phyloP scores from a whole-genome alignment of 2,329 filamentous ascomycete genomes.

The Chalaropsis thielavioides region DNA sequence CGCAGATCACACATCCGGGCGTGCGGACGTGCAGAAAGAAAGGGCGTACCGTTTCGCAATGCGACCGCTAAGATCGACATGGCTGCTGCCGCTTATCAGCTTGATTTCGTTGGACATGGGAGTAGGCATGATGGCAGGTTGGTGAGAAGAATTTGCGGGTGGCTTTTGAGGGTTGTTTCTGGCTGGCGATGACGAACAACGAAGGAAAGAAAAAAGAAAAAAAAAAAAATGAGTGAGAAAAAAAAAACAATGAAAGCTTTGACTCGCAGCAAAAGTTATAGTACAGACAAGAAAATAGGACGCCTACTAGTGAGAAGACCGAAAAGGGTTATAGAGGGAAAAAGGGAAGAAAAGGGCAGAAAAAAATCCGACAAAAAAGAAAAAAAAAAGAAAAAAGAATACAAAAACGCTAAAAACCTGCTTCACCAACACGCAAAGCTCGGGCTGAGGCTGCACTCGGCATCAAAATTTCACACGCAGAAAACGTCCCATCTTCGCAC shows the following conservation, averaged over 20 bases:
- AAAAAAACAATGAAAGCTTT: conserved; percentile 3
- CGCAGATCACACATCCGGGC: conserved; percentile 1
- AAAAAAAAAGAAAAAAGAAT: not conserved
- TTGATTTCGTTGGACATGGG: conserved; percentile 40
- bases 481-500: too few species aligned
- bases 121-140: conserved; percentile 18
- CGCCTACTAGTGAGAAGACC: not conserved
- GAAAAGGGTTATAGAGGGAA: not conserved
- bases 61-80: conserved; percentile 34
- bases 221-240: not conserved
- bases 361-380: not conserved
- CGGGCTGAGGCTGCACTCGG: not conserved
- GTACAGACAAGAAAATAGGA: not conserved
- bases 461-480: too few species aligned
- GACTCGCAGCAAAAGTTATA: not conserved
- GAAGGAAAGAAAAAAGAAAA: not conserved
- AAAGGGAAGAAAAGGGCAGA: not conserved
- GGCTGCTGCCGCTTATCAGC: conserved; percentile 36
- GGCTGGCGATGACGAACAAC: not conserved
- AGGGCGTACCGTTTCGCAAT: conserved; percentile 31
- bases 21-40: not conserved
- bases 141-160: not conserved
- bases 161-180: not conserved
- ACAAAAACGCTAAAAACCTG: not conserved
- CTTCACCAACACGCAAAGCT: not conserved